Evolutionary conservation across 2,329 filamentous ascomycete genomes (phyloP).

Genomic region (Calonectria crousiana): DNA sequence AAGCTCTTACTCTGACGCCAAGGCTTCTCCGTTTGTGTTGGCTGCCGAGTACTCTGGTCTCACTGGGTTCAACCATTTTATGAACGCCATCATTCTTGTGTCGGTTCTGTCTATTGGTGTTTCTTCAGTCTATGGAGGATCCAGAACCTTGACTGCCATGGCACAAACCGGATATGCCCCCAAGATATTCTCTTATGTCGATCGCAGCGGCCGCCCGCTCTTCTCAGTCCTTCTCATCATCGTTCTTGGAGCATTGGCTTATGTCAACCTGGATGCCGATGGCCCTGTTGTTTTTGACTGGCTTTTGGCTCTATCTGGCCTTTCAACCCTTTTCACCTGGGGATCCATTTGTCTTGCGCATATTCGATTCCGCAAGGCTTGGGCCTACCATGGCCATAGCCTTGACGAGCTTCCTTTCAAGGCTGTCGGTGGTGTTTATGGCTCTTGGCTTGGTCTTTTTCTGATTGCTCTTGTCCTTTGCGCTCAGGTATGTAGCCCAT

Average conservation of each 20-base stretch:
- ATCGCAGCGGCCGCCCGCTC: constrained; percentile 64
- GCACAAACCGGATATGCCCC: constrained; percentile 68
- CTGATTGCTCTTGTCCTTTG: constrained; percentile 68
- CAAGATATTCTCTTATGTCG: constrained; percentile 65
- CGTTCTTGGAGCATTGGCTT: constrained; percentile 62
- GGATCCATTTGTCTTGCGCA: constrained; percentile 72
- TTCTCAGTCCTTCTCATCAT: constrained; percentile 59
- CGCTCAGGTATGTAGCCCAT: constrained; percentile 59
- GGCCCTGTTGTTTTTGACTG: constrained; percentile 71
- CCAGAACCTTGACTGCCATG: constrained; percentile 66
- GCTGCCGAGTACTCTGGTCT: constrained; percentile 64
- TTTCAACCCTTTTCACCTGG: constrained; percentile 75
- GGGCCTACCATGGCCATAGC: constrained; percentile 68
- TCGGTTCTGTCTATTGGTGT: constrained; percentile 68
- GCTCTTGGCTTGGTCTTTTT: constrained; percentile 72
- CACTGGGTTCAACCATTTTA: constrained; percentile 61
- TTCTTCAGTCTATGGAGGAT: constrained; percentile 67
- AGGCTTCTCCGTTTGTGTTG: constrained; percentile 64
- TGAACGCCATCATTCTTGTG: constrained; percentile 67
- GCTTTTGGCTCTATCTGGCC: constrained; percentile 73
- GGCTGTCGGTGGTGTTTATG: constrained; percentile 70
- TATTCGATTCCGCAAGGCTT: constrained; percentile 75
- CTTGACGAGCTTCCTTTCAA: constrained; percentile 76
- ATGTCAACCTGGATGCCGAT: constrained; percentile 57
- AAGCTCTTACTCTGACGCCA: constrained; percentile 40